Conservation (phyloP, 345 rosid genomes). For the Durio zibethinus region DNA sequence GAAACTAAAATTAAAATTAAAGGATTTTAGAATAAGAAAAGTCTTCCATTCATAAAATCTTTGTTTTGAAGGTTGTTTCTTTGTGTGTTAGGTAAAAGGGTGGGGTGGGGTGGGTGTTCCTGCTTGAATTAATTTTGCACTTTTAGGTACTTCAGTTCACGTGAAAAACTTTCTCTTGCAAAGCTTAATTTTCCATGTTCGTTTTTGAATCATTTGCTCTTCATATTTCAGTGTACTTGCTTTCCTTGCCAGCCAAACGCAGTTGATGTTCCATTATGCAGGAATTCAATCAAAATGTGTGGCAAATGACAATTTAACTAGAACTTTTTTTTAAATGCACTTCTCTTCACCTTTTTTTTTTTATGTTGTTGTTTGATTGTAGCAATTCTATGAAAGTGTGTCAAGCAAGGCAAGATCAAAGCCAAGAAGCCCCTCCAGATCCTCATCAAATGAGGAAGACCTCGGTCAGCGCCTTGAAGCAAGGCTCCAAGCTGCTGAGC, state of each 20-base stretch:
- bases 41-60: not conserved
- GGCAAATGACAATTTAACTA: not conserved
- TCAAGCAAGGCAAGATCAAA: constrained; percentile 86
- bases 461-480: constrained; percentile 97
- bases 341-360: not conserved
- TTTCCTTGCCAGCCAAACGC: not conserved
- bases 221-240: not conserved
- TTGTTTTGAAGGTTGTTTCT: constrained; percentile 15
- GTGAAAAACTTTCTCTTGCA: constrained; percentile 3
- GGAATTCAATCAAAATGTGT: not conserved
- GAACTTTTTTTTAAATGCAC: not conserved
- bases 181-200: not conserved
- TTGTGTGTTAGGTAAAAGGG: constrained; percentile 28
- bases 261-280: not conserved
- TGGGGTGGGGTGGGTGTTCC: not conserved
- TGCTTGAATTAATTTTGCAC: constrained; percentile 8
- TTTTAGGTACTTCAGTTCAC: constrained; percentile 7
- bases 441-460: constrained; percentile 73
- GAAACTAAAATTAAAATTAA: not conserved
- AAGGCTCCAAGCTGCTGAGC: constrained; percentile 89
- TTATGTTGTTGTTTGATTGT: constrained; percentile 11
- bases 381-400: constrained; percentile 87
- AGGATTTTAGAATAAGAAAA: not conserved
- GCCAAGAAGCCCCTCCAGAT: constrained; percentile 70
- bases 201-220: not conserved